Conservation (phyloP, 306 rosid species). For the Herpetospermum pedunculosum region DNA sequence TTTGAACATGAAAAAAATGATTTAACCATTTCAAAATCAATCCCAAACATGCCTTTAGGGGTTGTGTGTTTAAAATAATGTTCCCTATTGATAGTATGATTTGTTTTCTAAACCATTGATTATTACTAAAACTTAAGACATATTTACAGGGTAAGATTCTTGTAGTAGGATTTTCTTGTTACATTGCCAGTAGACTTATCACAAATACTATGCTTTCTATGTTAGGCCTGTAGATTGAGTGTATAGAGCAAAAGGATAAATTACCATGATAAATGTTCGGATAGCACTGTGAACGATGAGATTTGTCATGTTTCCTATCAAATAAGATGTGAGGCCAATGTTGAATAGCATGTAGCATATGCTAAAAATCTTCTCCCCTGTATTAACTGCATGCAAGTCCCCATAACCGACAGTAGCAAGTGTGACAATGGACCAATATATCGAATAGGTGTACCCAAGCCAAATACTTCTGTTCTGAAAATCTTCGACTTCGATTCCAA, state of each 20-base stretch:
- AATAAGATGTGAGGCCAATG: conserved; percentile 78
- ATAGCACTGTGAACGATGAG: conserved; percentile 63
- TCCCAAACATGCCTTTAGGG: too few relatives aligned
- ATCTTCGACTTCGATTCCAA: conserved; percentile 33
- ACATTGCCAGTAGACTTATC: background rate
- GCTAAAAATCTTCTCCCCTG: conserved; percentile 56
- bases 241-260: background rate
- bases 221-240: background rate
- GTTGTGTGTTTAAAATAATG: background rate
- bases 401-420: conserved; percentile 90
- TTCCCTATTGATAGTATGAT: background rate
- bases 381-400: conserved; percentile 70
- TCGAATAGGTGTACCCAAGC: conserved; percentile 58
- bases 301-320: conserved; percentile 84
- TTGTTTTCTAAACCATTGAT: background rate
- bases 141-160: background rate
- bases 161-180: background rate
- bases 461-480: conserved; percentile 40
- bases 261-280: conserved; percentile 53
- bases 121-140: background rate
- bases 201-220: background rate
- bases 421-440: conserved; percentile 75
- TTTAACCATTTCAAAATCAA: too few relatives aligned
- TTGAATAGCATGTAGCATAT: conserved; percentile 70
- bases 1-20: too few relatives aligned